phyloP scores from a whole-genome alignment of 257 asterid genomes.

The Ilex asprella region DNA sequence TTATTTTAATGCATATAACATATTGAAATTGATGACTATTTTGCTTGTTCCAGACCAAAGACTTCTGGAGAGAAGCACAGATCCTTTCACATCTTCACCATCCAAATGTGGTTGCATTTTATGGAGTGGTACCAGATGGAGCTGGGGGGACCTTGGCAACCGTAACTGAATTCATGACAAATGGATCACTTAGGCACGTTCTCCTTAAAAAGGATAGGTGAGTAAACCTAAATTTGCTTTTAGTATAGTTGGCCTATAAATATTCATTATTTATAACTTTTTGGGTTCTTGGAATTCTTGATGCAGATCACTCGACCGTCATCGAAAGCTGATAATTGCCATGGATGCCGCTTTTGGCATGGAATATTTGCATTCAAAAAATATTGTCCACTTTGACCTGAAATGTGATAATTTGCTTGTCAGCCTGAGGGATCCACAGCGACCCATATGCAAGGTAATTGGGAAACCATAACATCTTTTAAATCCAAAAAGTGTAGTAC shows the following conservation, averaged over 20 bases:
- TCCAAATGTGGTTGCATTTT: slow-evolving; percentile 78
- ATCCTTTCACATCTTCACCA: slow-evolving; percentile 69
- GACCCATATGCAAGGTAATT: slow-evolving; percentile 76
- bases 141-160: slow-evolving; percentile 75
- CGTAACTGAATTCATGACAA: slow-evolving; percentile 68
- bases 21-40: slow-evolving; percentile 1
- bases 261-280: slow-evolving; percentile 11
- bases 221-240: slow-evolving; percentile 11
- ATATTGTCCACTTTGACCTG: slow-evolving; percentile 75
- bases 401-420: slow-evolving; percentile 76
- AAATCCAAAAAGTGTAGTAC: too few relatives aligned
- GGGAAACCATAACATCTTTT: neutral
- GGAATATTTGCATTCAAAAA: slow-evolving; percentile 73
- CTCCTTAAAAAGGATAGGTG: slow-evolving; percentile 59
- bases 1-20: neutral
- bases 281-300: slow-evolving; percentile 19
- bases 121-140: slow-evolving; percentile 84
- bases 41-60: slow-evolving; percentile 40
- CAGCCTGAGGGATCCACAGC: slow-evolving; percentile 54
- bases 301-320: slow-evolving; percentile 52
- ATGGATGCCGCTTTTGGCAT: slow-evolving; percentile 87
- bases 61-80: slow-evolving; percentile 76
- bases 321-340: slow-evolving; percentile 56
- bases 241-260: slow-evolving; percentile 3
- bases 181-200: slow-evolving; percentile 65